These are phyloP conservation scores for Leptographium wingfieldii DNA, from an alignment of 2,329 filamentous ascomycete genomes.

Conservation along the genomic window DNA sequence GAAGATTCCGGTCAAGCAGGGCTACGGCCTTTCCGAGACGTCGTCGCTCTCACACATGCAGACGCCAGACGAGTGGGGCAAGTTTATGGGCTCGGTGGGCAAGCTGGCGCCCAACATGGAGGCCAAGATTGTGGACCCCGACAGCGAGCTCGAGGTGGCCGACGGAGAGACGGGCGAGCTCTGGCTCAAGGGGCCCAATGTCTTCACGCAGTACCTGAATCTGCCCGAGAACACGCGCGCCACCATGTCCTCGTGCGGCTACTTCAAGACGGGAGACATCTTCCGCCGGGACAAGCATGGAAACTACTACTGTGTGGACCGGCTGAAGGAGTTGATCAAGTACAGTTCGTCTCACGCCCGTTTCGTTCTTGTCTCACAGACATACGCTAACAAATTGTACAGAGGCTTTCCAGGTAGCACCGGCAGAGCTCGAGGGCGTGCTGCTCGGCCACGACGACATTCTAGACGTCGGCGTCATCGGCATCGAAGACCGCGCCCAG, in stretches of 20 bases:
- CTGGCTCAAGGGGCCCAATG: slow-evolving; percentile 67
- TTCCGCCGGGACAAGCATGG: slow-evolving; percentile 64
- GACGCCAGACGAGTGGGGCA: slow-evolving; percentile 62
- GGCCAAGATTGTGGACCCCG: slow-evolving; percentile 64
- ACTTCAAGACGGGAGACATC: slow-evolving; percentile 84
- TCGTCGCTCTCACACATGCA: slow-evolving; percentile 67
- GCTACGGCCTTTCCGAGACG: slow-evolving; percentile 82
- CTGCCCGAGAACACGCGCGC: slow-evolving; percentile 58
- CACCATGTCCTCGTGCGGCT: slow-evolving; percentile 64
- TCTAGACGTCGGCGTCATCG: slow-evolving; percentile 49
- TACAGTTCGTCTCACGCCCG: slow-evolving; percentile 30
- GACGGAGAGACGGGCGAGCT: slow-evolving; percentile 53
- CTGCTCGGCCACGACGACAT: slow-evolving; percentile 30
- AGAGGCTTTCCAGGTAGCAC: slow-evolving; percentile 61
- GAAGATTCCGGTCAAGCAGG: slow-evolving; percentile 75
- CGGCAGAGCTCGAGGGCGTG: slow-evolving; percentile 48
- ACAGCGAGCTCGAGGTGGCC: slow-evolving; percentile 39
- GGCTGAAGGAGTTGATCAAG: slow-evolving; percentile 57
- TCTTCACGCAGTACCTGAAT: slow-evolving; percentile 69
- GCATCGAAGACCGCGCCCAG: slow-evolving; percentile 44
- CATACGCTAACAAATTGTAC: slow-evolving; percentile 20
- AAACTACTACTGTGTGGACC: slow-evolving; percentile 84
- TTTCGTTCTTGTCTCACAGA: slow-evolving; percentile 1
- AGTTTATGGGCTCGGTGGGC: slow-evolving; percentile 66
- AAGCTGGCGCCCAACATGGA: slow-evolving; percentile 66